Conservation (phyloP, 768 basidiomycete genomes). For the Xerocomus brunneocitrinus region DNA sequence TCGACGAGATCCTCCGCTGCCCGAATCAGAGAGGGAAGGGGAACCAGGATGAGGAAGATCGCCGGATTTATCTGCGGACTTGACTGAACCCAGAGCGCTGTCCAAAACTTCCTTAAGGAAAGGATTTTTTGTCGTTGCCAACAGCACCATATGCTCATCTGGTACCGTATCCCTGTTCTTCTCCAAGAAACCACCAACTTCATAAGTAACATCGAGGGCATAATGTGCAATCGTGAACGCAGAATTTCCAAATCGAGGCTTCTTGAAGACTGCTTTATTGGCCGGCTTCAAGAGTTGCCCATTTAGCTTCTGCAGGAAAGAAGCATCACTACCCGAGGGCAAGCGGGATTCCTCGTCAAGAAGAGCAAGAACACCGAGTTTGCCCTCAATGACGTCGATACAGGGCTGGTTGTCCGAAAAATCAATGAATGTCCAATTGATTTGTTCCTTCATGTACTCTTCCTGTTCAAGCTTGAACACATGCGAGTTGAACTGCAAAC, state of each 20-base stretch:
- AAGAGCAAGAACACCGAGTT: constrained; percentile 88
- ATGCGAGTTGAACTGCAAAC: constrained; percentile 88
- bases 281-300: constrained; percentile 79
- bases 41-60: constrained; percentile 61
- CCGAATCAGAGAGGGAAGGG: constrained; percentile 75
- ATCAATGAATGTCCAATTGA: constrained; percentile 99
- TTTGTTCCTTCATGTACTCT: constrained; percentile 97
- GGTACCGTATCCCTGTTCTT: constrained; percentile 99
- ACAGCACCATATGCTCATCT: constrained; percentile 90
- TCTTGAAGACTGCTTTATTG: constrained; percentile 90
- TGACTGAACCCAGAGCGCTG: constrained; percentile 74
- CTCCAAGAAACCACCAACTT: constrained; percentile 96
- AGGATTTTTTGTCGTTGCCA: constrained; percentile 81
- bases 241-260: constrained; percentile 96
- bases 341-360: constrained; percentile 98
- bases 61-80: constrained; percentile 45
- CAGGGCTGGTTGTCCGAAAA: constrained; percentile 99
- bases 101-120: constrained; percentile 96
- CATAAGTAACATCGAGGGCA: constrained; percentile 96
- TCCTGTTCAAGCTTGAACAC: constrained; percentile 99
- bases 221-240: constrained; percentile 98
- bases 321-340: constrained; percentile 86
- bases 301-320: constrained; percentile 91
- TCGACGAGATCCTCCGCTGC: constrained; percentile 71
- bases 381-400: constrained; percentile 98